Evolutionary conservation across 768 basidiomycete species (phyloP), one percentile per base, ranked within the genome.

Genomic region (Leccinellum rugosiceps): DNA sequence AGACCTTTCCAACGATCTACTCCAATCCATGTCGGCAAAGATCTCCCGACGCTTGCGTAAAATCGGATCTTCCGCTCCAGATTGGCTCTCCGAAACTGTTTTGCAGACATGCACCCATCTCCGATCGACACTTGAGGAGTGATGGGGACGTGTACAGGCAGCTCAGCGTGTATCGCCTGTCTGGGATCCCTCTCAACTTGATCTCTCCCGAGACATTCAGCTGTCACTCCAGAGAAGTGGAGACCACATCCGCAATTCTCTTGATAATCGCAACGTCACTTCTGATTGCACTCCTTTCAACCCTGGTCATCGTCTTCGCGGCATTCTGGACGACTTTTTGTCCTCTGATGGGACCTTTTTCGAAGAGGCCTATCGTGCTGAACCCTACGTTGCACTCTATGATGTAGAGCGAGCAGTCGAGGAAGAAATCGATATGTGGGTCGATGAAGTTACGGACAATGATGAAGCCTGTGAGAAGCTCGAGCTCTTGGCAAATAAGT

Each of bases 401-500:
- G 79, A 78, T 46, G 68, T 80, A 9, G 77, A 80, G 58, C 50
- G 45, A 15, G 57, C 65, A 7, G 66, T 78, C 46, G 59, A 68
- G 43, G 60, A 68, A 4, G 56, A 57, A 14, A 59, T 80, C 3
- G 70, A 73, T 21, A 47, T 34, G 10, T 79, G 77, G 77, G 58
- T 74, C 13, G 30, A 35, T 6, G 6, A 1, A 26, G 68, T 64
- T 50, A n/a, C 28, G 3, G 23, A 49, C 4, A 23, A 35, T 3
- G 56, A 60, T 2, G 31, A 54, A 1, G 66, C 64, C 3, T 67
- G 68, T 0, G 10, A 23, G 5, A 56, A 58, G 23, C 58, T 69
- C 26, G 58, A 61, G 56, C 30, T 64, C 3, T 71, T 67, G 47
- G 69, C 25, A 32, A 48, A 52, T 11, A 43, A 59, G 7, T 75